Evolutionary conservation across 441 rosid genomes (phyloP), one percentile per base, ranked within the genome.

Genomic region (Aquilaria agallochum): DNA sequence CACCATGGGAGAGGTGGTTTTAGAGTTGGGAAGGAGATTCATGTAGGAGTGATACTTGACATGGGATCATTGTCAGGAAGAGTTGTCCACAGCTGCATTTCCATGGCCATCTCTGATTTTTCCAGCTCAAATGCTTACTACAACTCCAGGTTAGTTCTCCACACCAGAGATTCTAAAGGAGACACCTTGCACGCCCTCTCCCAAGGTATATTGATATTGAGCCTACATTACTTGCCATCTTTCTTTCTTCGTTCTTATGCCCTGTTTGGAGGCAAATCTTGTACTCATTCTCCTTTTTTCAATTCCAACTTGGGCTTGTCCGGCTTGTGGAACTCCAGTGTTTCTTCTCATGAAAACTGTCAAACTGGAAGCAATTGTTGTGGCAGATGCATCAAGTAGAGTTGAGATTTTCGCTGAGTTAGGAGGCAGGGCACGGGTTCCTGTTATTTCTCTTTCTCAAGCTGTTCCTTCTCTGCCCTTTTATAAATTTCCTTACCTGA

Each of bases 291-390:
- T 53, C 33, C 3, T 52, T 20, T 20, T 6, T 14, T 14, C 14
- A 20, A 52, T 15, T 52, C 3, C 10, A 2, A 47, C 50, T 9
- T 69, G 53, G 11, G 42, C 46, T 20, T 3, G 42, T 27, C 7
- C 14, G 7, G 7, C 53, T 0, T 70, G 55, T 15, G 45, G 36
- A 56, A 56, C 50, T 55, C 20, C 59, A 58, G 74, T 54, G 31
- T 10, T 31, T 48, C 5, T 30, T 4, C 45, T 59, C 27, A 30
- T 59, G 53, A 34, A 59, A 30, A 20, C 7, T 13, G 36, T 59
- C 9, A 59, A 63, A 60, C 73, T 74, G 12, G 44, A 54, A 55
- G 80, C 77, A 0, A 74, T 83, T 11, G 56, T 83, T 55, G 61
- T 72, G 15, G 75, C 55, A 11, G 67, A 67, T 9, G 62, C 72